Evolutionary conservation across 2,329 filamentous ascomycete species (phyloP).

Genomic region (Zopfia rhizophila): DNA sequence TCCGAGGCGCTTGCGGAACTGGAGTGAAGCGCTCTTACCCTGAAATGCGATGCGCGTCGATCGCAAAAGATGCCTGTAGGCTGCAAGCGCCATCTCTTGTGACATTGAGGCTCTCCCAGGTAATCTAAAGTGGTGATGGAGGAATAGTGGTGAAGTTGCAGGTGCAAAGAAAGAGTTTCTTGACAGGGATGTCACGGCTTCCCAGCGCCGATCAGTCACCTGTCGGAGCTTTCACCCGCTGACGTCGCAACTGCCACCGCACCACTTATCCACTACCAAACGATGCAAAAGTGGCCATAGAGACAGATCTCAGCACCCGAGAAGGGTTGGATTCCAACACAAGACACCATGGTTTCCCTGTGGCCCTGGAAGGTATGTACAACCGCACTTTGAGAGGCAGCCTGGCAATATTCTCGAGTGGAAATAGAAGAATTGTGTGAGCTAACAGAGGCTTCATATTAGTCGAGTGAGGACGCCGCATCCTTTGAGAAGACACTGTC

Average conservation of each 20-base stretch:
- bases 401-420: too few species aligned
- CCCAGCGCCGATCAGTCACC: constrained; percentile 37
- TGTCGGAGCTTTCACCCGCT: constrained; percentile 27
- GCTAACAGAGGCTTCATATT: constrained; percentile 28
- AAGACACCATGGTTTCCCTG: constrained; percentile 75
- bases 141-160: constrained; percentile 15
- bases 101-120: constrained; percentile 25
- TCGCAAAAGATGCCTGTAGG: constrained; percentile 84
- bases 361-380: constrained; percentile 82
- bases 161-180: constrained; percentile 34
- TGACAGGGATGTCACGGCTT: constrained; percentile 26
- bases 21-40: constrained; percentile 62
- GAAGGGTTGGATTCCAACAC: constrained; percentile 37
- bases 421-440: too few species aligned
- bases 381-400: too few species aligned
- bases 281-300: constrained; percentile 39
- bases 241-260: constrained; percentile 28
- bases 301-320: constrained; percentile 32
- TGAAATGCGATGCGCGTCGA: constrained; percentile 84
- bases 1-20: not conserved
- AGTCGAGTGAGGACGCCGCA: constrained; percentile 86
- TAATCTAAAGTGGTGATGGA: constrained; percentile 14
- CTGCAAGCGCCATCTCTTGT: constrained; percentile 70
- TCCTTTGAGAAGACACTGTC: constrained; percentile 94
- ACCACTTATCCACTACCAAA: constrained; percentile 29